Evolutionary conservation across 2,329 filamentous ascomycete genomes (phyloP).

Genomic region (Gremmenia infestans): DNA sequence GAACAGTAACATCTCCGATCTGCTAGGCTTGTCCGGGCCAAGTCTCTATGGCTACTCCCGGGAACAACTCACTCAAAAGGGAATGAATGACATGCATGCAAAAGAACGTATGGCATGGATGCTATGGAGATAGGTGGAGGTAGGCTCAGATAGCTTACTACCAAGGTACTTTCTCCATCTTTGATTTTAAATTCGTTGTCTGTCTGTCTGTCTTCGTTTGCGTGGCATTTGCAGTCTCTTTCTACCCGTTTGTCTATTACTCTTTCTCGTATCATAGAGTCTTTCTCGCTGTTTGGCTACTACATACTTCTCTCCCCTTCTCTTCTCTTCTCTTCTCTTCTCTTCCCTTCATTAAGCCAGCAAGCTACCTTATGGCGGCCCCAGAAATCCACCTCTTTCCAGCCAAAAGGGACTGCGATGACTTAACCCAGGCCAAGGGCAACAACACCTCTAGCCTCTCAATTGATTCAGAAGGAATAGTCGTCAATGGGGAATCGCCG

Average conservation of each 20-base stretch:
- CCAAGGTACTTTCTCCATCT: too few species aligned
- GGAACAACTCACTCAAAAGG: too few species aligned
- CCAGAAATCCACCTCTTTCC: conserved; percentile 13
- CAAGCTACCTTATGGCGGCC: conserved; percentile 12
- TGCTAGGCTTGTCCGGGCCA: too few species aligned
- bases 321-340: background rate
- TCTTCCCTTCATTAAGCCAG: background rate
- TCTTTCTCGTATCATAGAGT: background rate
- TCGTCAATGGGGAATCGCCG: conserved; percentile 14
- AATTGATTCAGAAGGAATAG: conserved; percentile 1
- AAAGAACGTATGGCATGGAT: too few species aligned
- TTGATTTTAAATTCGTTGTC: background rate
- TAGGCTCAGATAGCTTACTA: too few species aligned
- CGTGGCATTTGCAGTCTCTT: background rate
- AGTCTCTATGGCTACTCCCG: too few species aligned
- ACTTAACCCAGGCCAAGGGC: conserved; percentile 1
- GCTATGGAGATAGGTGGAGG: too few species aligned
- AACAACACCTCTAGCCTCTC: conserved; percentile 2
- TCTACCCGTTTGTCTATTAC: background rate
- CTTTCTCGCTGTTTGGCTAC: too few species aligned
- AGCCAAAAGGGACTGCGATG: conserved; percentile 5
- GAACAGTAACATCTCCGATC: too few species aligned
- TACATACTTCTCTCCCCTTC: too few species aligned
- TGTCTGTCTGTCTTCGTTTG: background rate
- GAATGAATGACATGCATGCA: too few species aligned